A percentile compares a stretch with the other conserved stretches of the same genome.
Evolutionary conservation across 2,329 filamentous ascomycete genomes (phyloP).

Genomic region (Penicillium sp.): DNA sequence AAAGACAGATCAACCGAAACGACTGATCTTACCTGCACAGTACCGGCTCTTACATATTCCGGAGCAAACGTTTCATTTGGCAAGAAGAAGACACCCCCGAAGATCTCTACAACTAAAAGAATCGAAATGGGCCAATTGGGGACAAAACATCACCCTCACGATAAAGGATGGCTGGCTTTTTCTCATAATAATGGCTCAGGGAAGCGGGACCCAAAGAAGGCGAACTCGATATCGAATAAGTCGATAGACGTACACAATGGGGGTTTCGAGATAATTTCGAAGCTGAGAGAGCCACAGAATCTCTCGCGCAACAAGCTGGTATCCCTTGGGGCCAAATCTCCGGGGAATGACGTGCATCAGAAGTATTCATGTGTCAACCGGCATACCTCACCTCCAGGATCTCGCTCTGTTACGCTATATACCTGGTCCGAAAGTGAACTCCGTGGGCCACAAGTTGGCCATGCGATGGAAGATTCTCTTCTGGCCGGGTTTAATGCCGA

Average conservation of each 20-base stretch:
- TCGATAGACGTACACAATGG: neutral
- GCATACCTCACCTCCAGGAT: neutral
- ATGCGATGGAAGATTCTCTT: conserved; percentile 12
- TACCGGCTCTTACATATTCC: conserved; percentile 27
- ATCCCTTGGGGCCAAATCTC: neutral
- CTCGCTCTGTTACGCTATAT: conserved; percentile 12
- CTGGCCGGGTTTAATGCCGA: conserved; percentile 21
- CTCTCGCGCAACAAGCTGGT: neutral
- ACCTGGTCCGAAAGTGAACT: conserved; percentile 14
- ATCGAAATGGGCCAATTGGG: neutral
- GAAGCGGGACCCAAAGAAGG: neutral
- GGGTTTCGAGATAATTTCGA: neutral
- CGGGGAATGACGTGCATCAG: neutral
- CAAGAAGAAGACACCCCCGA: neutral
- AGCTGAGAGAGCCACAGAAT: neutral
- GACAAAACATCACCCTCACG: neutral
- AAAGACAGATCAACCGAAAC: neutral
- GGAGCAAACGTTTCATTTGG: conserved; percentile 20
- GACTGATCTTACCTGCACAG: neutral
- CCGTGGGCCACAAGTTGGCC: neutral
- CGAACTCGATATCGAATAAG: neutral
- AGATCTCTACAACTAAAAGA: neutral
- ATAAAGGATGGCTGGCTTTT: neutral
- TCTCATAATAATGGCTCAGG: neutral
- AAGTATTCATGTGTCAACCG: neutral